A percentile compares a stretch with the other conserved stretches of the same genome.
Conservation (phyloP, 495 filamentous ascomycete species). For the Penicillium odoratum region DNA sequence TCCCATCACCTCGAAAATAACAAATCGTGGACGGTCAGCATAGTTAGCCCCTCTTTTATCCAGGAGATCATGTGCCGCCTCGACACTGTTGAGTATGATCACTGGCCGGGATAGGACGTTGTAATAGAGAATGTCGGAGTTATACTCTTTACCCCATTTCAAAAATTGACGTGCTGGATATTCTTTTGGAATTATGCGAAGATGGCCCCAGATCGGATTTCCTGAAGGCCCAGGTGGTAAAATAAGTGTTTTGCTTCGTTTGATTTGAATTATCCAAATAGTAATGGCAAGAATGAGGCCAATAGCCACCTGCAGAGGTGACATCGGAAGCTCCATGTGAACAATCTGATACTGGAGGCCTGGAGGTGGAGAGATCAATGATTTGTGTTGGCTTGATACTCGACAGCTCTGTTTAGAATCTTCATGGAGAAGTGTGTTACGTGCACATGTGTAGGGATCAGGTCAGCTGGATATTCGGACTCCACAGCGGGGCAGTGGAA, state of each 20-base stretch:
- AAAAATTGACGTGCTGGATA: constrained; percentile 20
- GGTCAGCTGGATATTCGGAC: no score
- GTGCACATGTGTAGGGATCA: no score
- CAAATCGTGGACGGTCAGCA: constrained; percentile 26
- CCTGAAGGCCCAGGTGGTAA: constrained; percentile 15
- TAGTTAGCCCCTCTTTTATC: constrained; percentile 24
- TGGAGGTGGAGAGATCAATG: not conserved
- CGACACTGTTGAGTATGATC: constrained; percentile 21
- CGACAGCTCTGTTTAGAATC: no score
- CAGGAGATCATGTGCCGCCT: constrained; percentile 24
- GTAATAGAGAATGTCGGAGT: constrained; percentile 21
- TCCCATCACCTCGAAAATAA: constrained; percentile 44
- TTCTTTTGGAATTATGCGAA: constrained; percentile 21
- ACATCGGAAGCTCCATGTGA: not conserved
- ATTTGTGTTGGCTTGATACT: no score
- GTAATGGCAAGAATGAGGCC: not conserved
- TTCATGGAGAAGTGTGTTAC: not conserved
- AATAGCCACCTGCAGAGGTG: not conserved
- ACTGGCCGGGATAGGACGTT: constrained; percentile 23
- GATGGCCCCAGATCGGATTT: constrained; percentile 24
- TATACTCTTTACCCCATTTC: constrained; percentile 23
- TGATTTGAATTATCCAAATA: not conserved
- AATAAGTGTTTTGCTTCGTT: not conserved
- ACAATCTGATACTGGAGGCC: not conserved
- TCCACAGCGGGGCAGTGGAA: no score